Evolutionary conservation across 2,329 filamentous ascomycete genomes (phyloP).

Genomic region (Colletotrichum aenigma): DNA sequence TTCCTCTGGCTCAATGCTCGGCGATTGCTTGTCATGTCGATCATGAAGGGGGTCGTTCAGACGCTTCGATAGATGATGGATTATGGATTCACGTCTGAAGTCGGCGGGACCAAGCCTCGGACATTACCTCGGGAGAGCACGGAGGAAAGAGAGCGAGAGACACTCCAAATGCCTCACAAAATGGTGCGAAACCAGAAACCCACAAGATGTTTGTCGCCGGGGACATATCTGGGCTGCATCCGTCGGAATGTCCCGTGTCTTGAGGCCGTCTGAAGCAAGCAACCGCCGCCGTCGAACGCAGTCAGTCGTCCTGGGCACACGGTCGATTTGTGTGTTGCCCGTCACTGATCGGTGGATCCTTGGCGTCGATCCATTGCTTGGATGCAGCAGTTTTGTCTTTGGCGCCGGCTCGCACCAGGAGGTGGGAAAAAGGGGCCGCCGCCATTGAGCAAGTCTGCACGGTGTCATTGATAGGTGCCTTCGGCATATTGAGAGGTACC

Average conservation of each 20-base stretch:
- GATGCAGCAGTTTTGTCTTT: not conserved
- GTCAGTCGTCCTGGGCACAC: not conserved
- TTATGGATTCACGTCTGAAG: not conserved
- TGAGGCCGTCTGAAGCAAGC: not conserved
- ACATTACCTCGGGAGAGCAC: not conserved
- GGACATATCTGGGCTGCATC: not conserved
- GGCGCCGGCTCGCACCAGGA: not conserved
- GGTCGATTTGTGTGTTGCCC: not conserved
- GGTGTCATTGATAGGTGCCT: not conserved
- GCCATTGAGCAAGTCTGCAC: not conserved
- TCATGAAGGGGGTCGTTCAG: not conserved
- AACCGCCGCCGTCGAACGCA: not conserved
- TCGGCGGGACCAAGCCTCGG: not conserved
- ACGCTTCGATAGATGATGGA: not conserved
- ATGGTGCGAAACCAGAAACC: not conserved
- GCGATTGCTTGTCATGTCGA: not conserved
- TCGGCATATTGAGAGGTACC: not conserved
- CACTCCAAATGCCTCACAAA: not conserved
- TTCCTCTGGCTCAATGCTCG: not conserved
- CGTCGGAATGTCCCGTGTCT: not conserved
- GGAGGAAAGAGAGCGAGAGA: not conserved
- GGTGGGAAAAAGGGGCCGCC: not conserved
- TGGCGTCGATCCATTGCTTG: constrained; percentile 12
- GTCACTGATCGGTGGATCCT: not conserved
- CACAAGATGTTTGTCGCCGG: not conserved